These are phyloP conservation scores for Rhodotorula paludigena DNA, from an alignment of 768 basidiomycete genomes.

Conservation along the genomic window DNA sequence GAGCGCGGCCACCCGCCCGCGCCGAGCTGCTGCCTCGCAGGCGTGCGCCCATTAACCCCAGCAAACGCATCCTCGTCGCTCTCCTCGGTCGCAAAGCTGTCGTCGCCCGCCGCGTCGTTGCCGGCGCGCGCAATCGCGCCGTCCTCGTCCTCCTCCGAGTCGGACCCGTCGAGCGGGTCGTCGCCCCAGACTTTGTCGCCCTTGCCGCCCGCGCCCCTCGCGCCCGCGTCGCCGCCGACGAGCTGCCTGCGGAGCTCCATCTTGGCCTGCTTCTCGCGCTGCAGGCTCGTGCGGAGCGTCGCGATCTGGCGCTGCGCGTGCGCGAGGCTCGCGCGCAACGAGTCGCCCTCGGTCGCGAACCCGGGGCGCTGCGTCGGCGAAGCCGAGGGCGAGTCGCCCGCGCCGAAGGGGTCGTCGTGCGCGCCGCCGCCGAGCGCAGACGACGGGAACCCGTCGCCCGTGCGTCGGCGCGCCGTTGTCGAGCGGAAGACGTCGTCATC, in stretches of 20 bases:
- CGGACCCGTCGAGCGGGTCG: conserved; percentile 36
- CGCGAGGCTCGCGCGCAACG: conserved; percentile 70
- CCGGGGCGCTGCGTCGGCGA: conserved; percentile 56
- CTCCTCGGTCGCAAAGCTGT: not conserved
- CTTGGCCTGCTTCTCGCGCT: conserved; percentile 75
- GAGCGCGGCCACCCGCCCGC: conserved; percentile 4
- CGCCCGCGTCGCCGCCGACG: conserved; percentile 43
- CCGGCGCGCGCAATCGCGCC: conserved; percentile 36
- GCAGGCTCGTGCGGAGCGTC: conserved; percentile 71
- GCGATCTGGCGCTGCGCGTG: conserved; percentile 81
- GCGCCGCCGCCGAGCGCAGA: conserved; percentile 17
- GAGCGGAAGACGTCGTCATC: conserved; percentile 49
- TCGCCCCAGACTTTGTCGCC: conserved; percentile 47
- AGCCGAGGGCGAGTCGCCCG: conserved; percentile 36
- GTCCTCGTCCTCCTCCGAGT: conserved; percentile 50
- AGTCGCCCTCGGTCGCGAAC: conserved; percentile 69
- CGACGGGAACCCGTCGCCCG: conserved; percentile 39
- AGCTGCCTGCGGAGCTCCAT: conserved; percentile 62
- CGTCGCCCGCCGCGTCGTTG: conserved; percentile 9
- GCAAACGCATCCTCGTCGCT: conserved; percentile 8
- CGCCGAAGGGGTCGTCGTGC: conserved; percentile 22
- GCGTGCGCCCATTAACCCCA: not conserved
- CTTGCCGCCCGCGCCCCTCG: conserved; percentile 50
- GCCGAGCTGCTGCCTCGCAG: not conserved
- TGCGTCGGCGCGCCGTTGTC: conserved; percentile 42